Percentiles rank a stretch among this genome's conserved stretches.
phyloP scores from a whole-genome alignment of 352 stramenopile species.

The Globisporangium lucens region DNA sequence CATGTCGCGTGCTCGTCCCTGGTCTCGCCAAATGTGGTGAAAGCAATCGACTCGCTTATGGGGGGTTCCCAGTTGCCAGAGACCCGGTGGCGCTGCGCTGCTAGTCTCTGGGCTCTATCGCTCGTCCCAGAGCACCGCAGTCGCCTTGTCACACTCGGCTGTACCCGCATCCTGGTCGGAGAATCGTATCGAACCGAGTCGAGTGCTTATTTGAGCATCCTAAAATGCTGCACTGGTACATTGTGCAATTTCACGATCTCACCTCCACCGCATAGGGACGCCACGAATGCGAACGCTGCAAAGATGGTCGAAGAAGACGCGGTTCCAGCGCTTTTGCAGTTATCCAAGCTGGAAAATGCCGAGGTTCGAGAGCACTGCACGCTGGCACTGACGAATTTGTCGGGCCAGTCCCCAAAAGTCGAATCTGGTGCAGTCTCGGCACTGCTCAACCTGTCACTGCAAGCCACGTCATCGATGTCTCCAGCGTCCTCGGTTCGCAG shows the following conservation, averaged over 20 bases:
- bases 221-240: conserved; percentile 58
- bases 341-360: conserved; percentile 58
- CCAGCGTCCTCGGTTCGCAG: not conserved
- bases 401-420: conserved; percentile 59
- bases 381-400: conserved; percentile 69
- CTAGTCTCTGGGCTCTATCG: conserved; percentile 56
- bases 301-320: conserved; percentile 65
- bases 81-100: conserved; percentile 58
- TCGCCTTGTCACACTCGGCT: conserved; percentile 45
- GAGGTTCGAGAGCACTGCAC: conserved; percentile 68
- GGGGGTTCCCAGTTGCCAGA: conserved; percentile 33
- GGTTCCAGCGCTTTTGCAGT: conserved; percentile 59
- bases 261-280: conserved; percentile 10
- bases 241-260: conserved; percentile 61
- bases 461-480: conserved; percentile 10
- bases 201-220: conserved; percentile 25
- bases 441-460: conserved; percentile 50
- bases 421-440: conserved; percentile 63
- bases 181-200: conserved; percentile 32
- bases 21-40: conserved; percentile 31
- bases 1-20: conserved; percentile 18
- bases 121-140: conserved; percentile 37
- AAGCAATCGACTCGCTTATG: conserved; percentile 39
- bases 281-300: conserved; percentile 28
- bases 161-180: conserved; percentile 42